phyloP scores from a whole-genome alignment of 345 rosid species.

The Passiflora organensis region DNA sequence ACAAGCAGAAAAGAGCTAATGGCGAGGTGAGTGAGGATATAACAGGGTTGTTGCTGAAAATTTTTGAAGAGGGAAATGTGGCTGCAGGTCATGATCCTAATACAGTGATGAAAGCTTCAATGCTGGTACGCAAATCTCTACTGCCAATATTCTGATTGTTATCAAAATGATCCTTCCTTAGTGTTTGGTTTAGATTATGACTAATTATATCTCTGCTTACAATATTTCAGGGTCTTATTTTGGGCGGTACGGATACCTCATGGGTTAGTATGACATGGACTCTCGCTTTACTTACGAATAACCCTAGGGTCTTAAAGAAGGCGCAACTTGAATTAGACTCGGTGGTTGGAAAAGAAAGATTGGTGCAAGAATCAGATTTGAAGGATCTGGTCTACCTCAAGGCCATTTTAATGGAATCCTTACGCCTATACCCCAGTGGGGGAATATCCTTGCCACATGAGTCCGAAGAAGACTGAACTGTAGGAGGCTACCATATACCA shows the following conservation, averaged over 20 bases:
- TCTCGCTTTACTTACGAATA: constrained; percentile 15
- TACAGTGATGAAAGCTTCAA: neutral
- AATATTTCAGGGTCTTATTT: constrained; percentile 7
- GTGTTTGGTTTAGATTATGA: too few species aligned
- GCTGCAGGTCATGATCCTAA: constrained; percentile 4
- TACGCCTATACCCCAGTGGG: constrained; percentile 17
- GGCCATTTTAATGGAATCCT: constrained; percentile 21
- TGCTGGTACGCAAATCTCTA: too few species aligned
- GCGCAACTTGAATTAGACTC: constrained; percentile 20
- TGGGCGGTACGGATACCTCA: constrained; percentile 21
- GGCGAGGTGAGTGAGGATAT: constrained; percentile 4
- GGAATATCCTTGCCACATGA: neutral
- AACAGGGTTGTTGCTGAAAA: neutral
- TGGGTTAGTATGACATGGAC: constrained; percentile 16
- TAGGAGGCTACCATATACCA: constrained; percentile 11
- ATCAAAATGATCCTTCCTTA: too few species aligned
- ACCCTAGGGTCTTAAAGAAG: constrained; percentile 6
- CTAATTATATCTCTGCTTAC: too few species aligned
- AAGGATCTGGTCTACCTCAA: constrained; percentile 23
- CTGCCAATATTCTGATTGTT: too few species aligned
- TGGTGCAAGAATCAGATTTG: constrained; percentile 16
- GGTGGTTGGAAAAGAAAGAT: constrained; percentile 19
- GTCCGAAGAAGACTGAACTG: constrained; percentile 9
- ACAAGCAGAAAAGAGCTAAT: constrained; percentile 4
- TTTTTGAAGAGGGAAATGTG: neutral